Conservation (phyloP, 805 yeast species). For the Maudiozyma bulderi region DNA sequence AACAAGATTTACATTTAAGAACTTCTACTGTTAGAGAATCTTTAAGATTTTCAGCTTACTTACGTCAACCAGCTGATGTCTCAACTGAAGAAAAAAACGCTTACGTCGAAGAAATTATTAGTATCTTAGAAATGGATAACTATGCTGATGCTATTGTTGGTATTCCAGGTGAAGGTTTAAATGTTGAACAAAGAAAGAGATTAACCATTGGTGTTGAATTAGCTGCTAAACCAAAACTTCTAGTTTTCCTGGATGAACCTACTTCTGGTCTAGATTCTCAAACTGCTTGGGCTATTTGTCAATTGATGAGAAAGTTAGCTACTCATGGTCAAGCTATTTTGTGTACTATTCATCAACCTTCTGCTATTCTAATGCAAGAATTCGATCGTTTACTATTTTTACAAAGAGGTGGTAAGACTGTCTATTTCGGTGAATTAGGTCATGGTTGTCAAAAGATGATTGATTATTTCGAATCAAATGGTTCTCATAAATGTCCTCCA, state of each 20-base stretch:
- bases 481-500: constrained; percentile 57
- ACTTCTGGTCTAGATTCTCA: constrained; percentile 55
- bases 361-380: constrained; percentile 66
- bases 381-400: constrained; percentile 68
- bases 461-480: constrained; percentile 54
- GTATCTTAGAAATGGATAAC: constrained; percentile 49
- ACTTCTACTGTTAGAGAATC: constrained; percentile 69
- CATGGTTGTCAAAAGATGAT: constrained; percentile 47
- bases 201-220: constrained; percentile 55
- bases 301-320: constrained; percentile 48
- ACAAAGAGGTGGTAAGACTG: constrained; percentile 63
- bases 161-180: constrained; percentile 52
- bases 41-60: constrained; percentile 51
- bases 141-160: constrained; percentile 68
- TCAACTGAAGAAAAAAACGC: constrained; percentile 47
- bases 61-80: constrained; percentile 52
- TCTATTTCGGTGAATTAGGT: constrained; percentile 65
- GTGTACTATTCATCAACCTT: constrained; percentile 68
- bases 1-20: constrained; percentile 61
- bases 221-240: constrained; percentile 50
- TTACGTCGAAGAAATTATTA: constrained; percentile 56
- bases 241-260: constrained; percentile 54
- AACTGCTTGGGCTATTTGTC: constrained; percentile 52
- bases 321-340: constrained; percentile 58
- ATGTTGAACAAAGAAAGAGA: constrained; percentile 51